A percentile compares a stretch with the other conserved stretches of the same genome.
phyloP scores from a whole-genome alignment of 345 rosid species.

The Brassica cretica region DNA sequence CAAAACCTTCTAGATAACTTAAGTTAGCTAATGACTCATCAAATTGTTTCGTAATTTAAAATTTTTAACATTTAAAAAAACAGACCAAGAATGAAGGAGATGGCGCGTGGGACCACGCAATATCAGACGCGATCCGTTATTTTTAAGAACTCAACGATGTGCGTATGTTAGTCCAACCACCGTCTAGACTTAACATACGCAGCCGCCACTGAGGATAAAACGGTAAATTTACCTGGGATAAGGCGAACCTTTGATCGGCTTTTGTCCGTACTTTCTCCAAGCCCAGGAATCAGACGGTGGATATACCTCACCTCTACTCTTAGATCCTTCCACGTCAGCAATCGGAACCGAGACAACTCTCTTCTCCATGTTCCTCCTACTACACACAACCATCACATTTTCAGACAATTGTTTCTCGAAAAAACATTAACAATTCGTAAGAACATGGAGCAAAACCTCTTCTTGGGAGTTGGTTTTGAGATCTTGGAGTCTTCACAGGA shows the following conservation, averaged over 20 bases:
- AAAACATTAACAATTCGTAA: neutral
- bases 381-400: constrained; percentile 31
- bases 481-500: constrained; percentile 50
- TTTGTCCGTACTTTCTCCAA: constrained; percentile 85
- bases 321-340: constrained; percentile 56
- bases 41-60: neutral
- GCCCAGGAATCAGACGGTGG: constrained; percentile 88
- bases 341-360: constrained; percentile 71
- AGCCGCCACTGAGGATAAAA: constrained; percentile 33
- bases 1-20: neutral
- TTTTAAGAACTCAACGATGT: neutral
- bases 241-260: constrained; percentile 83
- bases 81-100: neutral
- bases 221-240: constrained; percentile 63
- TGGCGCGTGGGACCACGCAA: constrained; percentile 32
- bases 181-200: constrained; percentile 32
- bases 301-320: constrained; percentile 58
- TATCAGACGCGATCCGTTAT: constrained; percentile 1
- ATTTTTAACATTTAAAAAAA: neutral
- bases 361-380: constrained; percentile 54
- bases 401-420: neutral
- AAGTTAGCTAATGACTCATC: neutral
- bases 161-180: constrained; percentile 39
- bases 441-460: constrained; percentile 42
- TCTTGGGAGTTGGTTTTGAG: constrained; percentile 49